These are phyloP conservation scores for Geosmithia putterillii DNA, from an alignment of 2,329 filamentous ascomycete species.

Conservation along the genomic window DNA sequence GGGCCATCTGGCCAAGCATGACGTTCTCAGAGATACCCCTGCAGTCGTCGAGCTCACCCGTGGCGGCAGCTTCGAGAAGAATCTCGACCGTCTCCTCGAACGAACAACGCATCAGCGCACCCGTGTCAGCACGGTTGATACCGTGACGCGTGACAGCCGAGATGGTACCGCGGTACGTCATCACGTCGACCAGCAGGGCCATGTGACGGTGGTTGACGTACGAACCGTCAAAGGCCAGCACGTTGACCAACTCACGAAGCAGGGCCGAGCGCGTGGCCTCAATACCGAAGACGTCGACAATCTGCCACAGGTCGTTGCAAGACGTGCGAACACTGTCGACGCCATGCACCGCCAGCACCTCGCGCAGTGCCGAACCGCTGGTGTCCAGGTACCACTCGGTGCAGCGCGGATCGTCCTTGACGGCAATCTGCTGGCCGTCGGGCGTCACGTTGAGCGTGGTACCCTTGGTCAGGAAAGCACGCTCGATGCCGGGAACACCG, in stretches of 20 bases:
- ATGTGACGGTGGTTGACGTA: constrained; percentile 99
- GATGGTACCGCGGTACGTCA: constrained; percentile 89
- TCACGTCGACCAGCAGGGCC: constrained; percentile 88
- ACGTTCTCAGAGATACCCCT: constrained; percentile 97
- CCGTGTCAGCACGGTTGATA: constrained; percentile 96
- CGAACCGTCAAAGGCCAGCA: constrained; percentile 95
- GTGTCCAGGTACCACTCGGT: constrained; percentile 96
- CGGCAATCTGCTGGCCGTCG: constrained; percentile 62
- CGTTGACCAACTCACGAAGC: constrained; percentile 77
- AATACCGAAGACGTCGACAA: constrained; percentile 90
- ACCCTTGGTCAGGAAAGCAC: constrained; percentile 86
- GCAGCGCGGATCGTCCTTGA: constrained; percentile 62
- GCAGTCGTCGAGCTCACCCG: constrained; percentile 93
- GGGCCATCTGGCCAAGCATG: constrained; percentile 93
- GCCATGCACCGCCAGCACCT: constrained; percentile 75
- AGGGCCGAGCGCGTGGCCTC: constrained; percentile 83
- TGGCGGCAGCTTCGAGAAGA: constrained; percentile 85
- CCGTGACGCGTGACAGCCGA: constrained; percentile 96
- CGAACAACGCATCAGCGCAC: constrained; percentile 97
- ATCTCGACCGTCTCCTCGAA: constrained; percentile 99
- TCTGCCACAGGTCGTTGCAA: constrained; percentile 91
- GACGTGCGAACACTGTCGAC: constrained; percentile 80
- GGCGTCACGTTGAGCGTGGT: constrained; percentile 51
- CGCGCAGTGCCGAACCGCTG: constrained; percentile 73
- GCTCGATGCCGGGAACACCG: constrained; percentile 77